These are phyloP conservation scores for Litsea cubeba DNA, from an alignment of 164 flowering plant species.

Conservation along the genomic window DNA sequence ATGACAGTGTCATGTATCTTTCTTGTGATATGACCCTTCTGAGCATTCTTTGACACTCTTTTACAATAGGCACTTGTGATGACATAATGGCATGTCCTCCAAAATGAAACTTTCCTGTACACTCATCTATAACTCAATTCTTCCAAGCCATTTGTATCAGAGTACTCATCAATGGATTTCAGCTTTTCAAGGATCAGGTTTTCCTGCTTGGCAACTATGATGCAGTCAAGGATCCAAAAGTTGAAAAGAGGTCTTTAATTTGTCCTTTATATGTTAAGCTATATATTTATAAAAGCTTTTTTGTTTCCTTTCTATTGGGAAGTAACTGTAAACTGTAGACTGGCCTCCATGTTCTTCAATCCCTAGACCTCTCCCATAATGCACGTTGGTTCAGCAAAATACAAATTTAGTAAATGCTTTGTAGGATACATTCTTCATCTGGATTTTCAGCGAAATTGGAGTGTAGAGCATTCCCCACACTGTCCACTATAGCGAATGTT, in stretches of 20 bases:
- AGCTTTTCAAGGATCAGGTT: constrained; percentile 65
- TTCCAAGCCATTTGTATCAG: constrained; percentile 23
- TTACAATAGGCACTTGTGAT: not conserved
- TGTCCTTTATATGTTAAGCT: not conserved
- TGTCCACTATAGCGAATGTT: constrained; percentile 89
- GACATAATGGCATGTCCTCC: not conserved
- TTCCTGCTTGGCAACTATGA: constrained; percentile 76
- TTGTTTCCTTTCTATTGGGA: not conserved
- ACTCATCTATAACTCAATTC: constrained; percentile 10
- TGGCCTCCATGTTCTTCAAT: not conserved
- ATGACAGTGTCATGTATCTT: not conserved
- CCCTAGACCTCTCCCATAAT: too few species aligned
- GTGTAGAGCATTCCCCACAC: constrained; percentile 84
- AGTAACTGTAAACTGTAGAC: not conserved
- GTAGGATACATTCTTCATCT: constrained; percentile 93
- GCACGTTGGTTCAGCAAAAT: too few species aligned
- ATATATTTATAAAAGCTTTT: not conserved
- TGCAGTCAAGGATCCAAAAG: constrained; percentile 33
- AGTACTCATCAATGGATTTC: constrained; percentile 38
- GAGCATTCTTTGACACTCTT: not conserved
- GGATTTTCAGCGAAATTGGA: constrained; percentile 88
- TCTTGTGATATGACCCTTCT: not conserved
- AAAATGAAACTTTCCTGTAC: not conserved
- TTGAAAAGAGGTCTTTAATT: not conserved
- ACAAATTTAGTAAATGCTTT: not conserved